Evolutionary conservation across 495 filamentous ascomycete genomes (phyloP).

Genomic region (Aspergillus conjunctus): DNA sequence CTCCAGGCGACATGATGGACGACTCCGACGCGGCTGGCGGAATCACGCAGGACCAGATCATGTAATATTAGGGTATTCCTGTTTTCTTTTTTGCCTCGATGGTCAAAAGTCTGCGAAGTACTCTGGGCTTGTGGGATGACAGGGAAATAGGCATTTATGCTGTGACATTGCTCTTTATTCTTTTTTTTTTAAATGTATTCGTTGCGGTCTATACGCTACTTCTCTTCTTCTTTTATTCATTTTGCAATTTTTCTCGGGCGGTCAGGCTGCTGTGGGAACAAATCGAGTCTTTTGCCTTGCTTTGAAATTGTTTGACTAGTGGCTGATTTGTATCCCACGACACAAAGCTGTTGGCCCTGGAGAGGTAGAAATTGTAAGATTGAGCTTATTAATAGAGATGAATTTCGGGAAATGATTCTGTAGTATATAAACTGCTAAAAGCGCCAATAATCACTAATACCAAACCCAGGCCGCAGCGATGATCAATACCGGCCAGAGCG

Average conservation of each 20-base stretch:
- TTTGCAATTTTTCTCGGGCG: conserved; percentile 9
- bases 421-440: background rate
- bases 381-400: background rate
- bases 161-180: conserved; percentile 4
- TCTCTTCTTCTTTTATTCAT: conserved; percentile 11
- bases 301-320: background rate
- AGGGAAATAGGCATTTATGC: background rate
- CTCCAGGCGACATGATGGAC: conserved; percentile 75
- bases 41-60: conserved; percentile 96
- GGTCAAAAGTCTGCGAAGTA: conserved; percentile 24
- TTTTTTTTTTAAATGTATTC: conserved; percentile 10
- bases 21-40: conserved; percentile 68
- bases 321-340: background rate
- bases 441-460: background rate
- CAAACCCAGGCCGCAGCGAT: background rate
- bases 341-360: background rate
- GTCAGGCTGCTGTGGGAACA: conserved; percentile 21
- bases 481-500: background rate
- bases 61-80: conserved; percentile 57
- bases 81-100: conserved; percentile 15
- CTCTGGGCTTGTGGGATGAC: conserved; percentile 7
- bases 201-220: conserved; percentile 8
- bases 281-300: conserved; percentile 8
- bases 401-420: background rate
- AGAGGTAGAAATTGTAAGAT: conserved; percentile 7